Evolutionary conservation across 2,329 filamentous ascomycete genomes (phyloP), one percentile per base, ranked within the genome.

Genomic region (Clarireedia paspali): DNA sequence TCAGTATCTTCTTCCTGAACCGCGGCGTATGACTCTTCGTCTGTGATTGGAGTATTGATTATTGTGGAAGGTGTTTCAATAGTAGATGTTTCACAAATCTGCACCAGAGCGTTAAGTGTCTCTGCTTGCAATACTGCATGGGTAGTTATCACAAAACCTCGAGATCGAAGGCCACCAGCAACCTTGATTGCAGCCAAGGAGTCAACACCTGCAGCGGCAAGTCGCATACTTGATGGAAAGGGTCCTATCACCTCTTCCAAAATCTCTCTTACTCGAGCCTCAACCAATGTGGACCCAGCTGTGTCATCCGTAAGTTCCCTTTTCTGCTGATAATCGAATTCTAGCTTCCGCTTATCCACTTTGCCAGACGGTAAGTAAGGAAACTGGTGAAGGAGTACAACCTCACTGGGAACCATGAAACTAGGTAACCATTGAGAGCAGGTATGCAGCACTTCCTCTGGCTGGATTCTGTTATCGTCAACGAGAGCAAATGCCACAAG

Each of bases 341-440:
- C 76, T 6, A 96, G 72, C 12, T 70, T 71, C 63, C 83, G 86
- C 51, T 83, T 83, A 65, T 96, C 87, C 14, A 91, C 78, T 66
- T 96, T 96, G 0, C 91, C 91, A 0, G 90, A 95, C 2, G 90
- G 77, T 20, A 96, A 73, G 52, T 85, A 83, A 0, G 90, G 90
- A 55, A 96, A 84, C 7, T 78, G 74, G 0, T 76, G 62, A 59
- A 87, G 72, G 1, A 87, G 65, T 0, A 89, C 70, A 24, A 95
- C 73, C 59, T 95, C 87, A 4, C 80, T 79, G 0, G 91, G 91
- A 1, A 95, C 72, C 91, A 96, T 96, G 67, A 85, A 94, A 4
- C 77, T 75, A 0, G 91, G 89, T 1, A 96, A 76, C 89, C 90
- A 95, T 50, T 77, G 76, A 50, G 76, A 77, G 70, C 89, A 95